Percentiles rank a stretch among this genome's conserved stretches.
phyloP scores from a whole-genome alignment of 2,329 filamentous ascomycete genomes.

The Monosporascus sp. region DNA sequence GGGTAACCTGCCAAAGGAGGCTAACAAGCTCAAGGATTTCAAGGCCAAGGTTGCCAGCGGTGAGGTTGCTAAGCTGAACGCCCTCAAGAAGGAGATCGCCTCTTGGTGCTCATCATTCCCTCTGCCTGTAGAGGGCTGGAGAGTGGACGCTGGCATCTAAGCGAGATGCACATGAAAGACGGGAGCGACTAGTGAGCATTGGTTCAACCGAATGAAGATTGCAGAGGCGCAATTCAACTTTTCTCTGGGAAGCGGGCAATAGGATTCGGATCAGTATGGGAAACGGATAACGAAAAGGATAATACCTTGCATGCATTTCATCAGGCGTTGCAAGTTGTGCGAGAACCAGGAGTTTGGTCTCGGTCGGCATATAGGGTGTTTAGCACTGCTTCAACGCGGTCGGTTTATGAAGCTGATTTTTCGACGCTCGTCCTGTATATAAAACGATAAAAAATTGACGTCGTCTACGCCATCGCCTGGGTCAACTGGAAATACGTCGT shows the following conservation, averaged over 20 bases:
- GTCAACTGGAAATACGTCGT: too few relatives aligned
- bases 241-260: constrained; percentile 20
- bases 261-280: constrained; percentile 15
- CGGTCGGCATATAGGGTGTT: constrained; percentile 17
- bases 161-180: constrained; percentile 6
- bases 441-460: not conserved
- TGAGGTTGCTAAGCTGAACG: constrained; percentile 74
- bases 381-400: constrained; percentile 37
- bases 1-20: constrained; percentile 80
- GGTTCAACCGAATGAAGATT: constrained; percentile 23
- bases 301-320: constrained; percentile 25
- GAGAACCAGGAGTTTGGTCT: constrained; percentile 22
- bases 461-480: not conserved
- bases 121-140: constrained; percentile 76
- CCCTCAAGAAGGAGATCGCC: constrained; percentile 83
- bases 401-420: constrained; percentile 2
- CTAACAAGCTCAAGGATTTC: constrained; percentile 99
- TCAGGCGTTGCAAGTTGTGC: constrained; percentile 28
- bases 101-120: constrained; percentile 87
- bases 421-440: not conserved
- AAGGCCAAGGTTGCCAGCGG: constrained; percentile 82
- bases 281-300: constrained; percentile 17
- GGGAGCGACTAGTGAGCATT: constrained; percentile 13
- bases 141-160: constrained; percentile 55
- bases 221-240: constrained; percentile 27